Evolutionary conservation across 2,329 filamentous ascomycete genomes (phyloP).

Genomic region (Keithomyces neogunnii): DNA sequence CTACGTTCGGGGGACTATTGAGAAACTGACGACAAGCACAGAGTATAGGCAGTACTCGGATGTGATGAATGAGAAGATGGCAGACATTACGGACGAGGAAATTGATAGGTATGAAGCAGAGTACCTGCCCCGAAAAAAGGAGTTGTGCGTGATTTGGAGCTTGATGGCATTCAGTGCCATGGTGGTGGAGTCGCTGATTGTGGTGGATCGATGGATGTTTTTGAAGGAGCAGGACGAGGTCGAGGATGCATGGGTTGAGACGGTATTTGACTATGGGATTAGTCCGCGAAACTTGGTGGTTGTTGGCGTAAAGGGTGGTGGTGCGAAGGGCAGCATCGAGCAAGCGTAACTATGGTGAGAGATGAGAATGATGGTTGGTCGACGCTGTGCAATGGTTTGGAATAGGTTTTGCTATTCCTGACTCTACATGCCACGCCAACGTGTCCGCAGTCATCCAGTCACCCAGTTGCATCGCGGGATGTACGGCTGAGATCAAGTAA

Average conservation of each 20-base stretch:
- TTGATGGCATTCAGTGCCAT: slow-evolving; percentile 93
- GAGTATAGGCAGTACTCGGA: slow-evolving; percentile 51
- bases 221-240: slow-evolving; percentile 72
- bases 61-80: slow-evolving; percentile 58
- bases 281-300: slow-evolving; percentile 91
- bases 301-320: slow-evolving; percentile 70
- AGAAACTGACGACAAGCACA: slow-evolving; percentile 56
- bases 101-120: slow-evolving; percentile 60
- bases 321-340: background rate
- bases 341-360: too few relatives aligned
- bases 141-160: slow-evolving; percentile 82
- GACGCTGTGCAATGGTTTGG: too few relatives aligned
- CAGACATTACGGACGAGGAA: slow-evolving; percentile 62
- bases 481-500: too few relatives aligned
- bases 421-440: too few relatives aligned
- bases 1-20: slow-evolving; percentile 74
- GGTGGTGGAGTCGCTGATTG: slow-evolving; percentile 83
- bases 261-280: slow-evolving; percentile 78
- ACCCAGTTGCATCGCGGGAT: too few relatives aligned
- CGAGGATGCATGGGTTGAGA: slow-evolving; percentile 77
- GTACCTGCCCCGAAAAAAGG: slow-evolving; percentile 62
- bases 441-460: too few relatives aligned
- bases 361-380: too few relatives aligned
- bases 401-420: too few relatives aligned
- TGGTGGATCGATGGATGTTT: slow-evolving; percentile 83